Evolutionary conservation across 345 rosid species (phyloP).

Genomic region (Eucalyptus melliodora): DNA sequence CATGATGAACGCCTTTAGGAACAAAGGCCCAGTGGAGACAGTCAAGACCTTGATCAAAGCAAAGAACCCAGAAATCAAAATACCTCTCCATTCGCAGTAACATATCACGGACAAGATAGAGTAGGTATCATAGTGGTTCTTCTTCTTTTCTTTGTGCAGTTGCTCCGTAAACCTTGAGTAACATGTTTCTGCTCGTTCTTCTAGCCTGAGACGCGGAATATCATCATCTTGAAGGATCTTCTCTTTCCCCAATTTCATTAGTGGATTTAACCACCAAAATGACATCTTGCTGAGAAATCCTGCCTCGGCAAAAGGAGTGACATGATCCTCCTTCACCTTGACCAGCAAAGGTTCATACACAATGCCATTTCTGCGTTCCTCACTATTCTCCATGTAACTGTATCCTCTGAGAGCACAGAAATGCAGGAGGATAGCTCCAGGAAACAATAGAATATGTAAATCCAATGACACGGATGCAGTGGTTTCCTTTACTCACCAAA

Average conservation of each 20-base stretch:
- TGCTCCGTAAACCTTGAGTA: slow-evolving; percentile 13
- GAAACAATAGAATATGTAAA: slow-evolving; percentile 15
- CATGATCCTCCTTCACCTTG: not conserved
- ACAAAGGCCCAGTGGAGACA: slow-evolving; percentile 27
- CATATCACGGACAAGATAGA: slow-evolving; percentile 14
- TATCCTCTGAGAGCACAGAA: not conserved
- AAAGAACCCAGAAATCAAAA: slow-evolving; percentile 22
- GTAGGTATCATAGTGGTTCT: slow-evolving; percentile 1
- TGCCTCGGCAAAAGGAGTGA: slow-evolving; percentile 31
- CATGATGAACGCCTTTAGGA: slow-evolving; percentile 28
- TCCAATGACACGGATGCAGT: not conserved
- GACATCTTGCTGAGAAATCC: slow-evolving; percentile 24
- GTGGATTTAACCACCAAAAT: slow-evolving; percentile 55
- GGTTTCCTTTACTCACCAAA: slow-evolving; percentile 2
- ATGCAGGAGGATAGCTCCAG: slow-evolving; percentile 22
- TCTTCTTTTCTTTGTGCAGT: slow-evolving; percentile 3
- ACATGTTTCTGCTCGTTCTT: slow-evolving; percentile 25
- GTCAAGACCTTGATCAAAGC: slow-evolving; percentile 33
- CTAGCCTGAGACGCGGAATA: slow-evolving; percentile 20
- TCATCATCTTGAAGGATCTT: slow-evolving; percentile 25
- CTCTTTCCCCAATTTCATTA: slow-evolving; percentile 32
- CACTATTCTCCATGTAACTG: not conserved
- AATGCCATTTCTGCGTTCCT: not conserved
- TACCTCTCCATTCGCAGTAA: slow-evolving; percentile 16
- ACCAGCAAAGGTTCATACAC: slow-evolving; percentile 18